phyloP scores from a whole-genome alignment of 2,329 filamentous ascomycete species.

The Scedosporium aurantiacum region DNA sequence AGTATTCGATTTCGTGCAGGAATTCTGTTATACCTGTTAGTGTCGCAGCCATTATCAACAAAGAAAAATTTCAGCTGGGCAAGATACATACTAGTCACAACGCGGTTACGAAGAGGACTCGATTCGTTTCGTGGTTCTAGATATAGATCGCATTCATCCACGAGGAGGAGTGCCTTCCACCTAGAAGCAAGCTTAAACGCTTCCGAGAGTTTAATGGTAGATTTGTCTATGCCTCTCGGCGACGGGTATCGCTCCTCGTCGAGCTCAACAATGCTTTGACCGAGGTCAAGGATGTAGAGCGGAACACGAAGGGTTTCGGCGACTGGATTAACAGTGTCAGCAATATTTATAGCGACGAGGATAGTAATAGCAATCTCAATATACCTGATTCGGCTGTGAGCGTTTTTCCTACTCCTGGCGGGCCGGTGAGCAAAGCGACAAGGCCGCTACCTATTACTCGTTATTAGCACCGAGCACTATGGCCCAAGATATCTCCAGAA shows the following conservation, averaged over 20 bases:
- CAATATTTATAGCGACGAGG: slow-evolving; percentile 17
- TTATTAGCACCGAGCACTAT: background rate
- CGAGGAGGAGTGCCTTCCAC: slow-evolving; percentile 23
- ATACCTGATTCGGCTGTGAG: slow-evolving; percentile 26
- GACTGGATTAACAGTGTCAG: slow-evolving; percentile 27
- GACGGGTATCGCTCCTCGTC: slow-evolving; percentile 35
- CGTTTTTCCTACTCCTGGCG: slow-evolving; percentile 39
- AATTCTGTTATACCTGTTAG: background rate
- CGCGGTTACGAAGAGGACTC: slow-evolving; percentile 12
- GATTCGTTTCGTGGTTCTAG: slow-evolving; percentile 18
- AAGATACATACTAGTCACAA: slow-evolving; percentile 15
- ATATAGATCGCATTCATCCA: slow-evolving; percentile 27
- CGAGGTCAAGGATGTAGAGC: slow-evolving; percentile 46
- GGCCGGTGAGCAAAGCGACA: slow-evolving; percentile 37
- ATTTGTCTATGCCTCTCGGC: background rate
- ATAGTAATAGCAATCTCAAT: background rate
- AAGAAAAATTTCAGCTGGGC: slow-evolving; percentile 11
- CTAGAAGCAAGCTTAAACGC: slow-evolving; percentile 50
- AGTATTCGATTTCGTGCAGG: slow-evolving; percentile 28
- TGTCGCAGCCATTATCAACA: background rate
- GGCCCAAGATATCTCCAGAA: background rate
- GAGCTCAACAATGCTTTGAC: slow-evolving; percentile 49
- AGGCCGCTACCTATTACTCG: slow-evolving; percentile 21
- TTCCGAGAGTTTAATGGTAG: background rate
- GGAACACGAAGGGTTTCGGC: slow-evolving; percentile 31